These are phyloP conservation scores for Incumbomyces lentus DNA, from an alignment of 2,329 filamentous ascomycete genomes.

Conservation along the genomic window DNA sequence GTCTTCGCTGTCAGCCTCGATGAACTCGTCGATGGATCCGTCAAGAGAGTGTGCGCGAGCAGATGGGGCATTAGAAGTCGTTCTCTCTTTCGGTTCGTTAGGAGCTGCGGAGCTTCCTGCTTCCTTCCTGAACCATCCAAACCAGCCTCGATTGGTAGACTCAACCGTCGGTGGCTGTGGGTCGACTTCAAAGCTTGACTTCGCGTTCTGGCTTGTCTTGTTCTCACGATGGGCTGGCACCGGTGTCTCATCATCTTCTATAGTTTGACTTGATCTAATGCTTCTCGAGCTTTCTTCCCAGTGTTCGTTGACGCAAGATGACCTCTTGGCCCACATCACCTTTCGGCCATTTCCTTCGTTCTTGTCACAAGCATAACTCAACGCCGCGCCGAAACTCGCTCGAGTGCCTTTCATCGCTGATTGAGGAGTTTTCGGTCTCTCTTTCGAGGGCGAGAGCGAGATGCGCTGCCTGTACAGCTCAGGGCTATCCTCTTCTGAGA, in stretches of 20 bases:
- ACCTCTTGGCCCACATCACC: slow-evolving; percentile 17
- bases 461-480: slow-evolving; percentile 3
- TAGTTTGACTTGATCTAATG: slow-evolving; percentile 10
- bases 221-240: not conserved
- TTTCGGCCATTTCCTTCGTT: slow-evolving; percentile 16
- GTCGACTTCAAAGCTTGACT: not conserved
- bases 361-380: slow-evolving; percentile 1
- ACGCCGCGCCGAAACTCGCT: slow-evolving; percentile 5
- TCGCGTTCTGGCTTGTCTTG: not conserved
- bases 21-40: not conserved
- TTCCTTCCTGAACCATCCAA: slow-evolving; percentile 1
- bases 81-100: not conserved
- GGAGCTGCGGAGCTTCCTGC: not conserved
- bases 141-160: not conserved
- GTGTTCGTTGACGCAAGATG: slow-evolving; percentile 16
- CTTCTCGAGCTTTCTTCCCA: slow-evolving; percentile 20
- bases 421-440: slow-evolving; percentile 15
- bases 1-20: not conserved
- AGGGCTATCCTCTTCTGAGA: not conserved
- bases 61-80: not conserved
- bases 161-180: not conserved
- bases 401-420: slow-evolving; percentile 20
- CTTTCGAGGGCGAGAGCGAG: not conserved
- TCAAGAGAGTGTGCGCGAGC: not conserved
- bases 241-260: slow-evolving; percentile 7